phyloP scores from a whole-genome alignment of 2,329 filamentous ascomycete species.

The Aureobasidium namibiae region DNA sequence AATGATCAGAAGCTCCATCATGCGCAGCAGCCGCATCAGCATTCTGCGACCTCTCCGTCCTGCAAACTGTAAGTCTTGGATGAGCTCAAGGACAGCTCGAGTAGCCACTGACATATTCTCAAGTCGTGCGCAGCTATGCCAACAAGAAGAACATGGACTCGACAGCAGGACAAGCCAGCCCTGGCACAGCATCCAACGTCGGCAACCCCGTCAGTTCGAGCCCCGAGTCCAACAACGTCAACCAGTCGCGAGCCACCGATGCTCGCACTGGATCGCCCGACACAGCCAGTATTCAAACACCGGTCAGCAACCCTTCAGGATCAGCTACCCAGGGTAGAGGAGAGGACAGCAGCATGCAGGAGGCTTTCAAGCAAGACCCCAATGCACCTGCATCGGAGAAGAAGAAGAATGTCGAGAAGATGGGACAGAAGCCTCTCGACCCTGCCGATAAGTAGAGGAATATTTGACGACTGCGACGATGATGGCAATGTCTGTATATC shows the following conservation, averaged over 20 bases:
- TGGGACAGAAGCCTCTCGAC: constrained; percentile 19
- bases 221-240: constrained; percentile 7
- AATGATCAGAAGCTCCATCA: constrained; percentile 9
- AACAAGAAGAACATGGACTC: constrained; percentile 4
- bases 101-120: background rate
- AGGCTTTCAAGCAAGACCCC: constrained; percentile 17
- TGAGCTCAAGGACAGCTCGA: background rate
- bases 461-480: background rate
- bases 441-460: constrained; percentile 16
- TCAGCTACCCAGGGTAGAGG: background rate
- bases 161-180: constrained; percentile 8
- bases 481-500: background rate
- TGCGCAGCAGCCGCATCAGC: constrained; percentile 1
- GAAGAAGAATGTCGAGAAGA: constrained; percentile 17
- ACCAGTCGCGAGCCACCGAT: constrained; percentile 10
- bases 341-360: constrained; percentile 33
- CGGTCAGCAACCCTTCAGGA: constrained; percentile 6
- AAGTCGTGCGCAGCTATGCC: constrained; percentile 13
- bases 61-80: background rate
- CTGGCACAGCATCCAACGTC: constrained; percentile 13
- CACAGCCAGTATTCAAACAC: constrained; percentile 8
- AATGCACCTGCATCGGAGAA: constrained; percentile 18
- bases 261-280: constrained; percentile 1
- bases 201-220: constrained; percentile 9
- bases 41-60: background rate